phyloP scores from a whole-genome alignment of 1,284 basidiomycete species.

The Erythrobasidium hasegawianum region DNA sequence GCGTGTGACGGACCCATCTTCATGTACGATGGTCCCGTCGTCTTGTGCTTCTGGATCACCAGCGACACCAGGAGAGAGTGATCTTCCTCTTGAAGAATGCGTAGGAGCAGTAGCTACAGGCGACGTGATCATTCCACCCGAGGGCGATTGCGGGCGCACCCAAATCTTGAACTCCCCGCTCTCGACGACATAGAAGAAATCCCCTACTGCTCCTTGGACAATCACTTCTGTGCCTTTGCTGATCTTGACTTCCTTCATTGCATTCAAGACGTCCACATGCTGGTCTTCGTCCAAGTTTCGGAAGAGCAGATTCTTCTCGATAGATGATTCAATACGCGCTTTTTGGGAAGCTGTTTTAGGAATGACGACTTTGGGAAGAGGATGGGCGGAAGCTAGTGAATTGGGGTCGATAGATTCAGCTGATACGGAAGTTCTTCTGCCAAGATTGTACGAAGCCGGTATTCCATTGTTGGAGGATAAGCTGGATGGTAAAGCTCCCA shows the following conservation, averaged over 20 bases:
- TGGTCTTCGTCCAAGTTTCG: slow-evolving; percentile 95
- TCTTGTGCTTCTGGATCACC: slow-evolving; percentile 39
- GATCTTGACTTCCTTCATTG: slow-evolving; percentile 86
- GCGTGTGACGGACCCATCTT: slow-evolving; percentile 35
- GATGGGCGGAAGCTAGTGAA: slow-evolving; percentile 53
- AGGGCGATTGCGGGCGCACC: slow-evolving; percentile 55
- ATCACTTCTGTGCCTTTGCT: slow-evolving; percentile 78
- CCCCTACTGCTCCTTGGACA: slow-evolving; percentile 91
- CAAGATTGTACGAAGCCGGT: slow-evolving; percentile 64
- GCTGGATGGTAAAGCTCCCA: slow-evolving; percentile 58
- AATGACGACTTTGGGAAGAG: slow-evolving; percentile 58
- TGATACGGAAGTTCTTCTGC: slow-evolving; percentile 86
- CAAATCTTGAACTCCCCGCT: slow-evolving; percentile 81
- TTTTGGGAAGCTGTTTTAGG: slow-evolving; percentile 82
- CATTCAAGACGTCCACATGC: slow-evolving; percentile 82
- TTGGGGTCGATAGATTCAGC: slow-evolving; percentile 88
- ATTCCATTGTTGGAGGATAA: slow-evolving; percentile 49
- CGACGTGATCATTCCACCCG: slow-evolving; percentile 39
- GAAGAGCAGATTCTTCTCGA: slow-evolving; percentile 88
- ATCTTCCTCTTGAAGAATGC: slow-evolving; percentile 9
- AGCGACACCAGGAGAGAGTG: slow-evolving; percentile 47
- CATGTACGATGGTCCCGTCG: slow-evolving; percentile 38
- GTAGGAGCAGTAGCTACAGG: slow-evolving; percentile 10
- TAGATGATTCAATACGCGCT: slow-evolving; percentile 77
- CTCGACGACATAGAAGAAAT: slow-evolving; percentile 98